These are phyloP conservation scores for Raffaelea albimanens DNA, from an alignment of 2,329 filamentous ascomycete species.

Conservation along the genomic window DNA sequence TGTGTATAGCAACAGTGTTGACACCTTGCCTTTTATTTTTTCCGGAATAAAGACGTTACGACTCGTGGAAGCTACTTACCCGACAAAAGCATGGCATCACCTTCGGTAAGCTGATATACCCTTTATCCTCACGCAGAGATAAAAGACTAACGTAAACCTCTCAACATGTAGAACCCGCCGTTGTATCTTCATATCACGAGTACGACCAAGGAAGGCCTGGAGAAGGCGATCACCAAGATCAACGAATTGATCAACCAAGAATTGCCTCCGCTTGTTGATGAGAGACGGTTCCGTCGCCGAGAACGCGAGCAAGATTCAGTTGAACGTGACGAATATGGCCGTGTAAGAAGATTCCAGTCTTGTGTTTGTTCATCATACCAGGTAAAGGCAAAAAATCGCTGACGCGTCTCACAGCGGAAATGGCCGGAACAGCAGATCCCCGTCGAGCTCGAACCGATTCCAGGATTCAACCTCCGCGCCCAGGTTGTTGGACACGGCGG, in stretches of 20 bases:
- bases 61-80: constrained; percentile 94
- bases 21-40: constrained; percentile 52
- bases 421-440: constrained; percentile 96
- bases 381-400: too few relatives aligned
- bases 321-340: constrained; percentile 83
- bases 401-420: constrained; percentile 56
- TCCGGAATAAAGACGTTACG: constrained; percentile 78
- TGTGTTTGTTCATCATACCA: not conserved
- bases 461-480: constrained; percentile 90
- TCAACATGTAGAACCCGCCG: constrained; percentile 64
- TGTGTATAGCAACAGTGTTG: constrained; percentile 1
- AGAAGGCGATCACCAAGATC: constrained; percentile 78
- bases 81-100: constrained; percentile 94
- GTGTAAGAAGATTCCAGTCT: constrained; percentile 41
- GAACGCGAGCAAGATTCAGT: constrained; percentile 50
- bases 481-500: constrained; percentile 93
- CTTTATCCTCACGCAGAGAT: not conserved
- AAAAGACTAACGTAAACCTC: not conserved
- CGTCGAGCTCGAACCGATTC: constrained; percentile 81
- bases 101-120: constrained; percentile 55
- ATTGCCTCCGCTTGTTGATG: constrained; percentile 88
- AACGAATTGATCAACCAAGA: constrained; percentile 95
- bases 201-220: constrained; percentile 82
- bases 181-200: constrained; percentile 94
- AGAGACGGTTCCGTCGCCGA: constrained; percentile 78